Evolutionary conservation across 208 protist species (phyloP), one percentile per base, ranked within the genome.

Genomic region (Histomonas meleagridis): DNA sequence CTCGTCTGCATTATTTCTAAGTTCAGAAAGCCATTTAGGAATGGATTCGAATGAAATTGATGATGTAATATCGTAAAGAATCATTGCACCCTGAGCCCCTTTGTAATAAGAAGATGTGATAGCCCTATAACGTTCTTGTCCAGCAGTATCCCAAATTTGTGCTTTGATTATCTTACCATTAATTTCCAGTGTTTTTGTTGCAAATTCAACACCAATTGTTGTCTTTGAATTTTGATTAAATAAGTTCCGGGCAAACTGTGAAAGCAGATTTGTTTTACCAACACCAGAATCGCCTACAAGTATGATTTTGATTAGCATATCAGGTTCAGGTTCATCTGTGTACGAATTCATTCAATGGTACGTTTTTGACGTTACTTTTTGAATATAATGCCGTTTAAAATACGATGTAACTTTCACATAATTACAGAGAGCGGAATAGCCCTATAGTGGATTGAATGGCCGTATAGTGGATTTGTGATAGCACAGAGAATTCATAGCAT

Each of bases 61-160:
- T 14, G 3, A n/a, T 78, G 92, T 76, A n/a, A 93, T 91, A 93
- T 93, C 92, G 28, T 62, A 93, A 55, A 91, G 7, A 12, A 93
- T n/a, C 9, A 91, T 70, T n/a, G 40, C 60, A 32, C 28, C 92
- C 32, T 62, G 3, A 65, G 92, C 91, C 12, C 35, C 92, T 43
- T 92, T 18, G 40, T 91, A 93, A 51, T 93, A 93, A 32, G 69
- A 28, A 78, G 10, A 28, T 12, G 70, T 92, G 16, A 93, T 57
- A 46, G 62, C 57, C 32, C 92, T 28, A 69, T 92, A 93, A n/a
- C 55, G 14, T 38, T 93, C 92, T 69, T 93, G 92, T 7, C 92
- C 92, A 26, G 78, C 92, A 23, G 48, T 90, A 60, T 90, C 78
- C 78, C 78, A 90, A 32, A 90, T 62, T 90, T 60, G 38, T 38